phyloP scores from a whole-genome alignment of 257 asterid genomes.

The Eustoma russellianum region DNA sequence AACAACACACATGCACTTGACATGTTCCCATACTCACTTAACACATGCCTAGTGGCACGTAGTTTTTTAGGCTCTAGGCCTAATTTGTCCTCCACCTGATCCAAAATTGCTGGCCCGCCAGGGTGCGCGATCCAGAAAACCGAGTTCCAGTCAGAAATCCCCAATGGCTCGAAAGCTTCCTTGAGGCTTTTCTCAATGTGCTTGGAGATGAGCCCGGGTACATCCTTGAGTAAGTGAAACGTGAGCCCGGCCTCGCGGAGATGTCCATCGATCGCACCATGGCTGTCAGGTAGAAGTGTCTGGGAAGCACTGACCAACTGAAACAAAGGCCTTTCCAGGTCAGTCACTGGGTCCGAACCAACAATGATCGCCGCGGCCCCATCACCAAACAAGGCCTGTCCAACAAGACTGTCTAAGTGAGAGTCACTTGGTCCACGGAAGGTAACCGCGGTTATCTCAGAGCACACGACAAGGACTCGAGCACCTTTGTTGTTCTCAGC shows the following conservation, averaged over 20 bases:
- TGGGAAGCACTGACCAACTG: background rate
- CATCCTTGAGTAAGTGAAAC: conserved; percentile 2
- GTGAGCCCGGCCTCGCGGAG: conserved; percentile 1
- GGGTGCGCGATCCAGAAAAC: conserved; percentile 4
- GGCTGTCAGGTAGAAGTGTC: conserved; percentile 1
- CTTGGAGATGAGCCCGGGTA: conserved; percentile 1
- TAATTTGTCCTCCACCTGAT: background rate
- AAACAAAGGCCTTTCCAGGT: conserved; percentile 1
- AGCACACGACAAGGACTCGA: background rate
- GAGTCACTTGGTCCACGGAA: conserved; percentile 4
- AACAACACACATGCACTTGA: conserved; percentile 4
- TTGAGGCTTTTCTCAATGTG: background rate
- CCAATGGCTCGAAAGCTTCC: background rate
- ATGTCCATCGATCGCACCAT: conserved; percentile 4
- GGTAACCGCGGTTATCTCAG: conserved; percentile 1
- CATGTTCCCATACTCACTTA: background rate
- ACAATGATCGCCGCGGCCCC: conserved; percentile 2
- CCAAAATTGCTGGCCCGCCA: conserved; percentile 3
- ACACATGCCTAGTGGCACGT: background rate
- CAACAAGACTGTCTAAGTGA: background rate
- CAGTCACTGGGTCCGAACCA: background rate
- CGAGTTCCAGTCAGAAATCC: background rate
- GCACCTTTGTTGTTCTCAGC: conserved; percentile 3
- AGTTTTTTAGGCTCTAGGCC: background rate
- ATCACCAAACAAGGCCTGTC: conserved; percentile 4